A percentile compares a stretch with the other conserved stretches of the same genome.
These are phyloP conservation scores for Phytophthora vignae DNA, from an alignment of 352 stramenopile species.

Conservation along the genomic window DNA sequence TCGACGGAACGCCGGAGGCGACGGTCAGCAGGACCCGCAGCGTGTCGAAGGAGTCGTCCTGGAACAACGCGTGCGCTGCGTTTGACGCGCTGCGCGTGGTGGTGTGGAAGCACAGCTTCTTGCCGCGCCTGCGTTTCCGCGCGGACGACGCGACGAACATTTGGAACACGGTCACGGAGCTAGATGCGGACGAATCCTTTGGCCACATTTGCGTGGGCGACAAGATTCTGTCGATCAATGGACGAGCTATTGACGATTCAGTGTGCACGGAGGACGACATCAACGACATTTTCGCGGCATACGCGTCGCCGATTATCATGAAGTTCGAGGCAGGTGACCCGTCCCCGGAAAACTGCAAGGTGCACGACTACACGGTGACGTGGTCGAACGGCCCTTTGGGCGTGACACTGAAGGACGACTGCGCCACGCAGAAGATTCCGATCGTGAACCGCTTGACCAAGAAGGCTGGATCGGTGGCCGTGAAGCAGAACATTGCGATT, in stretches of 20 bases:
- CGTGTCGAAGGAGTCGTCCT: slow-evolving; percentile 79
- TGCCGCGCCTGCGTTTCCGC: slow-evolving; percentile 72
- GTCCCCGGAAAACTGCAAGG: slow-evolving; percentile 61
- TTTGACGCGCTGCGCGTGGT: slow-evolving; percentile 85
- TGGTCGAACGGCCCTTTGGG: slow-evolving; percentile 89
- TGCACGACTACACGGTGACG: slow-evolving; percentile 88
- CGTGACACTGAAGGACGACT: slow-evolving; percentile 89
- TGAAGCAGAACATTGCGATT: slow-evolving; percentile 91
- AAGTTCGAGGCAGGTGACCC: slow-evolving; percentile 75
- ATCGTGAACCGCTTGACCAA: slow-evolving; percentile 90
- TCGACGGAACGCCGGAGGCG: slow-evolving; percentile 23
- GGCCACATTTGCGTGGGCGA: slow-evolving; percentile 77
- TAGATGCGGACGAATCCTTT: slow-evolving; percentile 87
- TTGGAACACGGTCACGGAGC: slow-evolving; percentile 71
- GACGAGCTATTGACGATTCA: slow-evolving; percentile 66
- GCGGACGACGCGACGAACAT: slow-evolving; percentile 51
- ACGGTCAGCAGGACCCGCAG: slow-evolving; percentile 48
- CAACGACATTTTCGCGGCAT: slow-evolving; percentile 76
- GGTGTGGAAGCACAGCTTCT: slow-evolving; percentile 90
- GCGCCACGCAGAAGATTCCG: slow-evolving; percentile 82
- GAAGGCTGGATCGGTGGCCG: slow-evolving; percentile 84
- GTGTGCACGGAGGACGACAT: slow-evolving; percentile 73
- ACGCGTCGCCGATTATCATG: slow-evolving; percentile 81
- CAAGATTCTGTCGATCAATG: slow-evolving; percentile 81
- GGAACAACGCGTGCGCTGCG: slow-evolving; percentile 82